phyloP scores from a whole-genome alignment of 2,329 filamentous ascomycete genomes.

The Cladophialophora carrionii region DNA sequence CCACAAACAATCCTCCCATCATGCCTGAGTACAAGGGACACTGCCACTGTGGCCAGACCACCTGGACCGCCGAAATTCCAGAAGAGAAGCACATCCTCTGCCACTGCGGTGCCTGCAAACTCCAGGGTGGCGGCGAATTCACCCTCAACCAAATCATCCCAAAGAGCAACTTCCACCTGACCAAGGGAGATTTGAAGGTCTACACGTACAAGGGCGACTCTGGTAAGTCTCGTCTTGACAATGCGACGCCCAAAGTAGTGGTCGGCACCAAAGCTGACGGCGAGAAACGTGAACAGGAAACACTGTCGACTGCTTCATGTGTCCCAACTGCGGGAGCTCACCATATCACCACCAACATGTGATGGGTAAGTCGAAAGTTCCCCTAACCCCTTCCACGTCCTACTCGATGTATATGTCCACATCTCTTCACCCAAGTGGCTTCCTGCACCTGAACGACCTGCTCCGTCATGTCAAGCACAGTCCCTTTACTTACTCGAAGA shows the following conservation, averaged over 20 bases:
- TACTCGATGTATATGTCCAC: no score
- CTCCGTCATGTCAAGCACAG: neutral
- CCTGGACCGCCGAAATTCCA: constrained; percentile 57
- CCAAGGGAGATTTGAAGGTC: constrained; percentile 54
- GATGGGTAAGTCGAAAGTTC: constrained; percentile 43
- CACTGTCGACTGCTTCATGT: constrained; percentile 61
- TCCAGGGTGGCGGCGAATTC: constrained; percentile 55
- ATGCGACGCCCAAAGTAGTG: neutral
- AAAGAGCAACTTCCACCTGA: constrained; percentile 55
- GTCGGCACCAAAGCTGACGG: neutral
- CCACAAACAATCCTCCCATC: neutral
- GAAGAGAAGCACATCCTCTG: constrained; percentile 51
- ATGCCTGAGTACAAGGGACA: constrained; percentile 49
- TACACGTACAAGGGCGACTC: constrained; percentile 63
- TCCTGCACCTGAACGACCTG: neutral
- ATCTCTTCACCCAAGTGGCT: neutral
- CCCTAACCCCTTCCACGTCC: no score
- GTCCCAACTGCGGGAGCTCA: constrained; percentile 60
- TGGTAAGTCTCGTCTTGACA: constrained; percentile 42
- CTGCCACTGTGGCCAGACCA: constrained; percentile 60
- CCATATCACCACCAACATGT: constrained; percentile 61
- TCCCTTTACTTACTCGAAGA: neutral
- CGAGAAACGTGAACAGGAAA: constrained; percentile 49
- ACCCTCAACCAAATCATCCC: constrained; percentile 61
- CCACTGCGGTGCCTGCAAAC: constrained; percentile 63